Evolutionary conservation across 495 filamentous ascomycete genomes (phyloP).

Genomic region (Geopyxis carbonaria): DNA sequence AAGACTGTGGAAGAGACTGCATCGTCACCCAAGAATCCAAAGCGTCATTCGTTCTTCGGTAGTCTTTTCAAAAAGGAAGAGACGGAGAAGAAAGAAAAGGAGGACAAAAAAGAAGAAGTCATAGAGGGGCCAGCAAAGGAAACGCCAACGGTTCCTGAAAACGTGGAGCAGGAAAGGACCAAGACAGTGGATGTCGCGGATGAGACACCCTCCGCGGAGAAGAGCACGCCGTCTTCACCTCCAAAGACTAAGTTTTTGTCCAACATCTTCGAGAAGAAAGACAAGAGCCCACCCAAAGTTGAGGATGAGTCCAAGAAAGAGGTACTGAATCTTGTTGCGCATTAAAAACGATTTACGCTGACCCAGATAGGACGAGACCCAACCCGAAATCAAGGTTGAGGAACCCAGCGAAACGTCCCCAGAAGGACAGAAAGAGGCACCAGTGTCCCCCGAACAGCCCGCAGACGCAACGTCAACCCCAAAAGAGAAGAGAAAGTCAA

Average conservation of each 20-base stretch:
- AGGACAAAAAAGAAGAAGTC: constrained; percentile 17
- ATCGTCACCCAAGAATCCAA: constrained; percentile 20
- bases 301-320: background rate
- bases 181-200: constrained; percentile 23
- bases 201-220: constrained; percentile 33
- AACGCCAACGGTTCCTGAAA: constrained; percentile 25
- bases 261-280: constrained; percentile 17
- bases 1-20: constrained; percentile 27
- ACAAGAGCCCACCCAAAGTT: constrained; percentile 11
- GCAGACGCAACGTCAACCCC: constrained; percentile 5
- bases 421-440: background rate
- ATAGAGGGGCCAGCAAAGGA: constrained; percentile 8
- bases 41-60: constrained; percentile 34
- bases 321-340: background rate
- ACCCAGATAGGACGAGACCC: too few species aligned
- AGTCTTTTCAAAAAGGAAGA: constrained; percentile 38
- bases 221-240: constrained; percentile 21
- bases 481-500: constrained; percentile 28
- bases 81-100: constrained; percentile 22
- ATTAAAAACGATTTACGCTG: background rate
- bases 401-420: constrained; percentile 5
- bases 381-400: constrained; percentile 1
- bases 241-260: constrained; percentile 32
- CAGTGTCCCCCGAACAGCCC: constrained; percentile 9
- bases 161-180: constrained; percentile 26